phyloP scores from a whole-genome alignment of 2,329 filamentous ascomycete genomes.

The Didymella arachidicola region DNA sequence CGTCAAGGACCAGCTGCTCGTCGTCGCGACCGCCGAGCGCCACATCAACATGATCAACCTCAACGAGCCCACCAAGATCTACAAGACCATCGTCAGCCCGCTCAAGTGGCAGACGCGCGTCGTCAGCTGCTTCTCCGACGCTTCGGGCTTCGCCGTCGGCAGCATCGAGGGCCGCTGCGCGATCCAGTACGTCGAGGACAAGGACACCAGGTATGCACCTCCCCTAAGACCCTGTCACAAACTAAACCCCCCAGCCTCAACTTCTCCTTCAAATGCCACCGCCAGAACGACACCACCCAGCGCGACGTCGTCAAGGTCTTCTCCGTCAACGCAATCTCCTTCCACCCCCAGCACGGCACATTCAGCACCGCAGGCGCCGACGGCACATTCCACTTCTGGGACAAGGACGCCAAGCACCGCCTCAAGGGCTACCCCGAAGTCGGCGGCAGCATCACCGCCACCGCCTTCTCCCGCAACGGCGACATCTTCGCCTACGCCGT shows the following conservation, averaged over 20 bases:
- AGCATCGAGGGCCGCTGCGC: constrained; percentile 97
- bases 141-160: constrained; percentile 90
- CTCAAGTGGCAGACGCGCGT: constrained; percentile 98
- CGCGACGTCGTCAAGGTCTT: constrained; percentile 85
- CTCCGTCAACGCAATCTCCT: constrained; percentile 95
- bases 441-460: constrained; percentile 83
- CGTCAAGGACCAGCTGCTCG: constrained; percentile 84
- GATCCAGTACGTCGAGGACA: constrained; percentile 98
- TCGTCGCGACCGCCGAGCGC: constrained; percentile 90
- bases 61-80: constrained; percentile 85
- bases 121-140: constrained; percentile 93
- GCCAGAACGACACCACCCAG: constrained; percentile 71
- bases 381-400: constrained; percentile 97
- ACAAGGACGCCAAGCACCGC: constrained; percentile 66
- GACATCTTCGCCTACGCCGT: constrained; percentile 71
- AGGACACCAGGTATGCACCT: constrained; percentile 70
- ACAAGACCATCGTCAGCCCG: constrained; percentile 95
- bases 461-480: constrained; percentile 88
- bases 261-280: constrained; percentile 99
- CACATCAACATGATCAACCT: constrained; percentile 97
- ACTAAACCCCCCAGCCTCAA: constrained; percentile 66
- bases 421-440: constrained; percentile 70
- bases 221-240: neutral
- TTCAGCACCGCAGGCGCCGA: constrained; percentile 96
- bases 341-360: constrained; percentile 96